Conservation (phyloP, 1,284 basidiomycete species). For the Ustilago xerochloae region DNA sequence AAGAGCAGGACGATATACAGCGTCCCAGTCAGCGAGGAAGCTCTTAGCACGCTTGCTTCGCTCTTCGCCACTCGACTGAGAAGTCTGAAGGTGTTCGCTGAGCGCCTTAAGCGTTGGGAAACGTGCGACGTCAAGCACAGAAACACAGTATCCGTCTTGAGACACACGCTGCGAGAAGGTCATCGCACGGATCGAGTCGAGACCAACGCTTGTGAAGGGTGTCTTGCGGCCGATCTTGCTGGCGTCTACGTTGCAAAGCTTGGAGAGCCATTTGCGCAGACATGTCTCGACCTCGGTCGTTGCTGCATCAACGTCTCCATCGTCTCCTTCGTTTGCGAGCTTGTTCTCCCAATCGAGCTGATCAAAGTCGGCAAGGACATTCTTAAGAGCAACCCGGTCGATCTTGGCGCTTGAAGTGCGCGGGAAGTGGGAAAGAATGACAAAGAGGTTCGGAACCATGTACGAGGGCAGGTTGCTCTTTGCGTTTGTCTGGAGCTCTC, state of each 20-base stretch:
- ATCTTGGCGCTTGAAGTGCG: constrained; percentile 69
- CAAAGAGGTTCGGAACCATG: constrained; percentile 66
- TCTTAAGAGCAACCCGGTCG: constrained; percentile 66
- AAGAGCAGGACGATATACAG: constrained; percentile 25
- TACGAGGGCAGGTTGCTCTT: constrained; percentile 60
- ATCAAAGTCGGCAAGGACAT: constrained; percentile 58
- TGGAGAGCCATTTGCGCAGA: constrained; percentile 44
- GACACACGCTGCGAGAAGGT: constrained; percentile 56
- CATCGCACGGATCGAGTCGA: constrained; percentile 67
- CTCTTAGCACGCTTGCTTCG: constrained; percentile 14
- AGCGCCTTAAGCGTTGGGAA: constrained; percentile 57
- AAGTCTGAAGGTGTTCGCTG: constrained; percentile 43
- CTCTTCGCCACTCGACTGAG: constrained; percentile 21
- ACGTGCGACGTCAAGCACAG: constrained; percentile 65
- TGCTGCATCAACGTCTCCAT: constrained; percentile 17
- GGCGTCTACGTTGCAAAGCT: constrained; percentile 52
- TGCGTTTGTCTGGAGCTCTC: constrained; percentile 49
- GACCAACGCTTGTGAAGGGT: constrained; percentile 61
- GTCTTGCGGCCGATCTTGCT: constrained; percentile 56
- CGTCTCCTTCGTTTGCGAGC: constrained; percentile 40
- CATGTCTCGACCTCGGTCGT: constrained; percentile 36
- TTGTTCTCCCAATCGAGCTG: constrained; percentile 61
- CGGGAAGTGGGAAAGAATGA: constrained; percentile 67
- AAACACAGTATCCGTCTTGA: constrained; percentile 50
- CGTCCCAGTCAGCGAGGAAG: constrained; percentile 36